These are phyloP conservation scores for Geotrichum candidum DNA, from an alignment of 1,139 yeast species.

Conservation along the genomic window DNA sequence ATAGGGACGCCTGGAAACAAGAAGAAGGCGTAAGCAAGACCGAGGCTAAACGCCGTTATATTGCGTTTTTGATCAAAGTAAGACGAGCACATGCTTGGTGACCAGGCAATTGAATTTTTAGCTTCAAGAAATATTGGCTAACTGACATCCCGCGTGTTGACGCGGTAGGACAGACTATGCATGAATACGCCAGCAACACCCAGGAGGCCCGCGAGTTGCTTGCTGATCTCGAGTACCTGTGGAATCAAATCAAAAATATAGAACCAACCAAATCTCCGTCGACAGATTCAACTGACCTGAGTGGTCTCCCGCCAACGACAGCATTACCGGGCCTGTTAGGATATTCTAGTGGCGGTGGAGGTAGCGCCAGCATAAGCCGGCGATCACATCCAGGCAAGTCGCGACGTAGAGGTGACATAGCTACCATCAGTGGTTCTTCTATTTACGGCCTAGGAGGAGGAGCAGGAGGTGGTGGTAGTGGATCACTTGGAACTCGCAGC, in stretches of 20 bases:
- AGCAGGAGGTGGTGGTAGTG: neutral
- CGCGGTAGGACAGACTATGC: constrained; percentile 51
- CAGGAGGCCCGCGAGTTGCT: constrained; percentile 62
- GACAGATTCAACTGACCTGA: constrained; percentile 1
- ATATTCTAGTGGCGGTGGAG: constrained; percentile 1
- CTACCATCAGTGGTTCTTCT: neutral
- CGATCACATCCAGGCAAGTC: neutral
- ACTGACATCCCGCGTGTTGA: neutral
- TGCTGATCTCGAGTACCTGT: constrained; percentile 59
- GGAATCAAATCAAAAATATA: constrained; percentile 68
- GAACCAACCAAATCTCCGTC: constrained; percentile 13
- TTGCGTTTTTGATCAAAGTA: constrained; percentile 48
- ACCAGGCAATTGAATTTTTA: neutral
- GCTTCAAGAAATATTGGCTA: neutral
- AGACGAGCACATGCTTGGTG: neutral
- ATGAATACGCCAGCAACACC: constrained; percentile 61
- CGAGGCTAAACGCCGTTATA: constrained; percentile 70
- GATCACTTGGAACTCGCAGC: neutral
- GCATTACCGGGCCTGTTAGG: constrained; percentile 1
- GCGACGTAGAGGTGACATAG: neutral
- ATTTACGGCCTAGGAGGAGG: neutral
- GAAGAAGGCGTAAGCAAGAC: constrained; percentile 65
- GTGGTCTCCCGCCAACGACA: neutral
- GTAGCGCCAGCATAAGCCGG: neutral
- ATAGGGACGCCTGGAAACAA: constrained; percentile 66